Conservation (phyloP, 2,329 filamentous ascomycete species). For the Neofusicoccum cordaticola region DNA sequence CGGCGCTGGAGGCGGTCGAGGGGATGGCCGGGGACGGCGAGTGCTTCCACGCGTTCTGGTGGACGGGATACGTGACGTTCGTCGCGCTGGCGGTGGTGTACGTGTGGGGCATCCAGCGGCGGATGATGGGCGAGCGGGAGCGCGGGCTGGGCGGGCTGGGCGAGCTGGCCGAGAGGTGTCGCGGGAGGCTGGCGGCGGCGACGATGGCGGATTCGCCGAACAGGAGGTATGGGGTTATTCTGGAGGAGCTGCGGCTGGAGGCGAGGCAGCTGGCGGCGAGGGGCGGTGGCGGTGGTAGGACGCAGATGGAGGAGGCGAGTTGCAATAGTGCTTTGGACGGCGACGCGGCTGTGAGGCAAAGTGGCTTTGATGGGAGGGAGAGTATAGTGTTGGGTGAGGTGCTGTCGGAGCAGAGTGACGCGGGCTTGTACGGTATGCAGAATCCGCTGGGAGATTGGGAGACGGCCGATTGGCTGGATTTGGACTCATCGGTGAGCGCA, state of each 20-base stretch:
- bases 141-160: constrained; percentile 29
- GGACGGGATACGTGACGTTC: constrained; percentile 50
- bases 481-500: constrained; percentile 30
- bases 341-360: no score
- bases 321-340: no score
- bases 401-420: constrained; percentile 20
- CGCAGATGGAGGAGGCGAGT: no score
- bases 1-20: constrained; percentile 37
- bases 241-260: constrained; percentile 46
- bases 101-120: constrained; percentile 47
- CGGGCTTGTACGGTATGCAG: constrained; percentile 19
- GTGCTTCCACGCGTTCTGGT: constrained; percentile 47
- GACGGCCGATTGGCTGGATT: constrained; percentile 34
- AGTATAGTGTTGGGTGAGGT: neutral
- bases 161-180: constrained; percentile 43
- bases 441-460: constrained; percentile 32
- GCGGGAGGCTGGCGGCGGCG: constrained; percentile 45
- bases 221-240: constrained; percentile 48
- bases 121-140: neutral
- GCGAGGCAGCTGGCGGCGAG: constrained; percentile 28
- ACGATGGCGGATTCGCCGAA: constrained; percentile 48
- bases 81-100: constrained; percentile 49
- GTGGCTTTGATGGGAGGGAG: neutral
- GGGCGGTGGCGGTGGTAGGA: constrained; percentile 2
- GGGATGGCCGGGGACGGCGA: constrained; percentile 36